A percentile compares a stretch with the other conserved stretches of the same genome.
Conservation (phyloP, 441 rosid species). For the Melastoma candidum region DNA sequence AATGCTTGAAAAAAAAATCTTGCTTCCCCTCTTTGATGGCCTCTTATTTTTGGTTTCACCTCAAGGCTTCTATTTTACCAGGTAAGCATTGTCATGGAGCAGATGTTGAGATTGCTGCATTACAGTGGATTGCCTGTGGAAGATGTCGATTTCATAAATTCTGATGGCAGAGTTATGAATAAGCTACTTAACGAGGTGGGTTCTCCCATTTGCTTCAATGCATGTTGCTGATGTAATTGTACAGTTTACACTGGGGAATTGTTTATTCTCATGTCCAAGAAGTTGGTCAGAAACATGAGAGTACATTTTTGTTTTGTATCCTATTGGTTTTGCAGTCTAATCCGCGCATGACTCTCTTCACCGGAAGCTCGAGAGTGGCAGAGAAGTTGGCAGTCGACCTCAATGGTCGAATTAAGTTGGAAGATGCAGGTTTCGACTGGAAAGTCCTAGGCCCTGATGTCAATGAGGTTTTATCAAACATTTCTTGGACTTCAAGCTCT, state of each 20-base stretch:
- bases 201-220: slow-evolving; percentile 3
- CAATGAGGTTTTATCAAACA: slow-evolving; percentile 47
- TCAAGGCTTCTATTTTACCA: slow-evolving; percentile 15
- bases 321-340: slow-evolving; percentile 40
- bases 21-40: too few relatives aligned
- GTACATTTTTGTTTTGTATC: neutral
- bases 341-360: slow-evolving; percentile 93
- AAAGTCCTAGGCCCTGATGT: slow-evolving; percentile 97
- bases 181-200: slow-evolving; percentile 74
- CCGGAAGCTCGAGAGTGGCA: slow-evolving; percentile 96
- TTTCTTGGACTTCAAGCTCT: neutral
- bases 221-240: too few relatives aligned
- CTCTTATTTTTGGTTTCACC: neutral
- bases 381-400: slow-evolving; percentile 90
- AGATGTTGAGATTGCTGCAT: slow-evolving; percentile 88
- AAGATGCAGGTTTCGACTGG: slow-evolving; percentile 99
- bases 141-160: slow-evolving; percentile 87
- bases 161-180: slow-evolving; percentile 93
- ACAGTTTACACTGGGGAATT: neutral
- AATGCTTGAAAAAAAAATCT: too few relatives aligned
- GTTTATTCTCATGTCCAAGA: too few relatives aligned
- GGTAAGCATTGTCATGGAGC: slow-evolving; percentile 98
- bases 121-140: slow-evolving; percentile 74
- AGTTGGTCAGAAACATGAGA: slow-evolving; percentile 1
- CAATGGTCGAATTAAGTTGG: slow-evolving; percentile 78